Evolutionary conservation across 1,139 yeast species (phyloP), one percentile per base, ranked within the genome.

Genomic region (Suzukiozyma palmioleophila): DNA sequence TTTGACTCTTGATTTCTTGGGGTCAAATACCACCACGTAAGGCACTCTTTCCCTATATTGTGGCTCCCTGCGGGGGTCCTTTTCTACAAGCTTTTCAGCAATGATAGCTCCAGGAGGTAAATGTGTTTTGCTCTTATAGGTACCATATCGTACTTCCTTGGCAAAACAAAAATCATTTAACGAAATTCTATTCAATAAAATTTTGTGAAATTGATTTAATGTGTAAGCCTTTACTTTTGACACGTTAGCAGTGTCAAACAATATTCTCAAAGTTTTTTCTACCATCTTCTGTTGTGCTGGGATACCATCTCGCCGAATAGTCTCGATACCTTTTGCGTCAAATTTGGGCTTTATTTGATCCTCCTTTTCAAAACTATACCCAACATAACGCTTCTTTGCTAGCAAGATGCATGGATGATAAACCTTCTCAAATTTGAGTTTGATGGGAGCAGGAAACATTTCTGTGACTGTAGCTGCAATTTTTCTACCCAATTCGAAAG

Each of bases 271-370:
- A 0, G 85, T 64, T 44, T 77, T 77, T 46, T 87, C 95, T 21
- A 87, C 81, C 32, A 92, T 80, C 51, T 84, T 84, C 59, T 79
- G 95, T 49, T 86, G 95, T 0, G 96, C 96, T 0, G 95, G 95
- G 13, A 90, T 84, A 0, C 97, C 97, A 60, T 92, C 98, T 48
- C 98, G 67, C 44, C 98, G 61, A 0, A 92, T 85, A 0, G 97
- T 92, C 57, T 92, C 98, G 13, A 88, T 89, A 1, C 98, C 98
- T 52, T 92, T 92, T 2, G 98, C 97, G 64, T 92, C 97, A 58
- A 92, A 90, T 25, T 62, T 73, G 0, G 96, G 88, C 7, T 48
- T 61, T 3, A 40, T 49, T 50, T 85, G 90, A 13, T 61, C 62
- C 31, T 68, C 73, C 26, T 60, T 55, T 48, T 86, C 96, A 58